phyloP scores from a whole-genome alignment of 805 yeast genomes.

The Yamadazyma paraphyllophila region DNA sequence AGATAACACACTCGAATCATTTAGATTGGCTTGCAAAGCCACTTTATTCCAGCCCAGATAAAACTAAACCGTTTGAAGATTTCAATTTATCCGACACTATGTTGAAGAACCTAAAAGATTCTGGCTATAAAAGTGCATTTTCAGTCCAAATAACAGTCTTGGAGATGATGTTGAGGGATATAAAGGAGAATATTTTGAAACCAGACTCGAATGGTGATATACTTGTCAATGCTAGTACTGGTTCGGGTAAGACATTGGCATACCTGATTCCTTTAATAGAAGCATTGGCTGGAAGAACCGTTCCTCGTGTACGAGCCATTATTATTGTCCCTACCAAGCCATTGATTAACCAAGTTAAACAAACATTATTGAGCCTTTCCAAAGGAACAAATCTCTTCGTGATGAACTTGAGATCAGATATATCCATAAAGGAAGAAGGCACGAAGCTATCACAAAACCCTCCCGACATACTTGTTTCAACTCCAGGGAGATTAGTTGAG shows the following conservation, averaged over 20 bases:
- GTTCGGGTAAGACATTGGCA: constrained; percentile 93
- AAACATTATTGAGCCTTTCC: constrained; percentile 56
- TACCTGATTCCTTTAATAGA: constrained; percentile 83
- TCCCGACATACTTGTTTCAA: constrained; percentile 68
- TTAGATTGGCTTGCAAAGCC: constrained; percentile 72
- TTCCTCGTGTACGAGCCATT: constrained; percentile 73
- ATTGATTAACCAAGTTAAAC: constrained; percentile 74
- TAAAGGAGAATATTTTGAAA: constrained; percentile 34
- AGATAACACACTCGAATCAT: constrained; percentile 29
- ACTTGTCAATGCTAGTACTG: constrained; percentile 90
- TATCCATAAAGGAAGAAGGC: constrained; percentile 61
- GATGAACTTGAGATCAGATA: constrained; percentile 56
- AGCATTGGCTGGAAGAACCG: constrained; percentile 56
- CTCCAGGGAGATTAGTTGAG: constrained; percentile 85
- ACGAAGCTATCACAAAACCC: constrained; percentile 40
- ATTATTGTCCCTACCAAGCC: constrained; percentile 90
- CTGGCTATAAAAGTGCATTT: constrained; percentile 58
- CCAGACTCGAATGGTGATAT: constrained; percentile 70
- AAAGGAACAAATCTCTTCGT: constrained; percentile 68
- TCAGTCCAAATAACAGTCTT: constrained; percentile 74
- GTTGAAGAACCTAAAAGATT: constrained; percentile 43
- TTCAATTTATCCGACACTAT: constrained; percentile 46
- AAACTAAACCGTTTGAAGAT: constrained; percentile 46
- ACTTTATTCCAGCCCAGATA: constrained; percentile 48
- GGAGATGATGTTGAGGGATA: constrained; percentile 48